Evolutionary conservation across 2,329 filamentous ascomycete species (phyloP), one percentile per base, ranked within the genome.

Genomic region (Pyrenophora teres): DNA sequence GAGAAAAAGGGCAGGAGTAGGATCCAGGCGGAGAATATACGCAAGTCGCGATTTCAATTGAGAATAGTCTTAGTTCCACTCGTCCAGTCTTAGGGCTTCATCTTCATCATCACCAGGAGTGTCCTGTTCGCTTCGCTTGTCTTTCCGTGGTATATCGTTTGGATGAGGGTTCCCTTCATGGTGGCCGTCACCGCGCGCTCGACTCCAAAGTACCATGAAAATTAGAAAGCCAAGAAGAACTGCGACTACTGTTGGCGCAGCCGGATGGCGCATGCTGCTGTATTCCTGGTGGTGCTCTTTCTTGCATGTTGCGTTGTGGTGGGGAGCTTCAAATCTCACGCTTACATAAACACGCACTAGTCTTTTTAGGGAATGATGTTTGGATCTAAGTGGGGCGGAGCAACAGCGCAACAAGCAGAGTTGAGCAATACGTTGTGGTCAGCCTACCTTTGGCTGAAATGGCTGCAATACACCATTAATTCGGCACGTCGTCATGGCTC

Each of bases 101-200:
- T 30, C 23, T 10, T 48, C 39, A 15, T 48, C 39, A 15, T 19
- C 10, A 16, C 19, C 9, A 13, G 6, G 35, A 16, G 13, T n/a
- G 19, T 18, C 35, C 15, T 39, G 9, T 42, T 21, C 38, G 10
- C 33, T 54, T 48, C 10, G 27, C 19, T 50, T 32, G 23, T 45
- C 54, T 61, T 71, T 62, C 33, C 33, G 60, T 5, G 67, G 68
- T 40, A 72, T 32, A 42, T 71, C 67, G 31, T 66, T 56, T 2
- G 67, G 66, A 56, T 71, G 64, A 30, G 70, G 70, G 46, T 73
- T 72, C n/a, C 70, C 70, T 41, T 73, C 70, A 54, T 73, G 70
- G 35, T 72, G 65, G 7, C 62, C 69, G 37, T 67, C 67, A 40
- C 50, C 50, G 19, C 64, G 48, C 27, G 61, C 43, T 36, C 58